Conservation (phyloP, 345 rosid genomes). For the Camelina sativa region DNA sequence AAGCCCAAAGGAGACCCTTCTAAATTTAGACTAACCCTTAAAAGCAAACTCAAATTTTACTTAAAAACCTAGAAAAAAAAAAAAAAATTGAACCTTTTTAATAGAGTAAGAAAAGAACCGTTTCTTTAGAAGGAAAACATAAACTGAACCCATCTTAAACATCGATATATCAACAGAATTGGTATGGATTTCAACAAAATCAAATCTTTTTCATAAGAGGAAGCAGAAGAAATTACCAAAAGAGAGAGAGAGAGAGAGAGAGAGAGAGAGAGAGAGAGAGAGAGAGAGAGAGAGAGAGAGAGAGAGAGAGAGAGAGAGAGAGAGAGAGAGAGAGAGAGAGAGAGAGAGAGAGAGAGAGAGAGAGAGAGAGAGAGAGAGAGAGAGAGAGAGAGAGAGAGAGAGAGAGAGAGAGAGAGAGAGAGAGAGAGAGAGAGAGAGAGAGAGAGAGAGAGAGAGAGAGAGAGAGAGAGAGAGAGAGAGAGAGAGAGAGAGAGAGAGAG, state of each 20-base stretch:
- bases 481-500: not conserved
- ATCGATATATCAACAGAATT: not conserved
- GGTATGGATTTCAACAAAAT: conserved; percentile 2
- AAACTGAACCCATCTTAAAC: not conserved
- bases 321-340: conserved; percentile 14
- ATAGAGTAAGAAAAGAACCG: not conserved
- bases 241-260: not conserved
- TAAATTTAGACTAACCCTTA: not conserved
- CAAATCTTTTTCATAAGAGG: not conserved
- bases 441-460: conserved; percentile 17
- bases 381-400: conserved; percentile 3
- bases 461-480: conserved; percentile 16
- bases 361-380: conserved; percentile 17
- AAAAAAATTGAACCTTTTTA: not conserved
- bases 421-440: conserved; percentile 2
- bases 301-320: conserved; percentile 3
- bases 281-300: conserved; percentile 17
- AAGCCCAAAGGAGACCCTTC: not conserved
- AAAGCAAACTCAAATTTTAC: not conserved
- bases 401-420: conserved; percentile 14
- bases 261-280: conserved; percentile 2
- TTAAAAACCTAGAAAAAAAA: not conserved
- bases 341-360: conserved; percentile 2
- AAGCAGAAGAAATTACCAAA: conserved; percentile 12
- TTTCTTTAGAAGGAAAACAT: not conserved